These are phyloP conservation scores for Phytophthora vignae DNA, from an alignment of 352 stramenopile genomes.

Conservation along the genomic window DNA sequence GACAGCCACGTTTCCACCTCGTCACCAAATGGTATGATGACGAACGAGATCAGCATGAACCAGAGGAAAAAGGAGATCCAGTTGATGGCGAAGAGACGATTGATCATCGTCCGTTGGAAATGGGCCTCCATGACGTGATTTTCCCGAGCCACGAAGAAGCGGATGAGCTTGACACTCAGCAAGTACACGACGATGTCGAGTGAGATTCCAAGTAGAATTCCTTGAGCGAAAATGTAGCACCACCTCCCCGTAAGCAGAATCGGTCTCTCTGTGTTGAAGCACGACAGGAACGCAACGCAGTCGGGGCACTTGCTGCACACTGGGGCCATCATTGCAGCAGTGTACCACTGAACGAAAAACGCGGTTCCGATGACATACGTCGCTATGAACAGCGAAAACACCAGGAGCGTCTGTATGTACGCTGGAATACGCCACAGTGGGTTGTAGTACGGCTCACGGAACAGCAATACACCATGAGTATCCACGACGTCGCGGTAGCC, in stretches of 20 bases:
- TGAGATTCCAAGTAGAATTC: conserved; percentile 83
- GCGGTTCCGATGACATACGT: conserved; percentile 84
- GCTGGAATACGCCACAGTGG: conserved; percentile 76
- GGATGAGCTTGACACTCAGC: conserved; percentile 84
- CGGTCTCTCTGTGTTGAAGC: conserved; percentile 80
- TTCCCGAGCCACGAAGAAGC: conserved; percentile 84
- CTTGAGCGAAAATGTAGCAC: conserved; percentile 87
- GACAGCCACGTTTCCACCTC: conserved; percentile 84
- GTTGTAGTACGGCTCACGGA: conserved; percentile 88
- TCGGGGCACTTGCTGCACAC: conserved; percentile 79
- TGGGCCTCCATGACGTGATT: conserved; percentile 86
- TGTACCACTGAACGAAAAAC: conserved; percentile 91
- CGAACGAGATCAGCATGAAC: conserved; percentile 91
- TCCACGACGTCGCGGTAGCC: conserved; percentile 83
- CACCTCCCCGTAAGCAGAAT: conserved; percentile 80
- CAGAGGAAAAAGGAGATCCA: conserved; percentile 93
- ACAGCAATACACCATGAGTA: conserved; percentile 72
- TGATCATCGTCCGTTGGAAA: conserved; percentile 88
- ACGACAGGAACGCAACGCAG: conserved; percentile 81
- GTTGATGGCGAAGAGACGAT: conserved; percentile 88
- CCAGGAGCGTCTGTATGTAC: conserved; percentile 83
- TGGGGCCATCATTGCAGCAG: conserved; percentile 86
- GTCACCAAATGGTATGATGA: conserved; percentile 87
- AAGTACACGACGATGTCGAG: conserved; percentile 88
- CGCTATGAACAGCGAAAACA: conserved; percentile 81